These are phyloP conservation scores for Aspergillus sclerotiicarbonarius DNA, from an alignment of 495 filamentous ascomycete species.

Conservation along the genomic window DNA sequence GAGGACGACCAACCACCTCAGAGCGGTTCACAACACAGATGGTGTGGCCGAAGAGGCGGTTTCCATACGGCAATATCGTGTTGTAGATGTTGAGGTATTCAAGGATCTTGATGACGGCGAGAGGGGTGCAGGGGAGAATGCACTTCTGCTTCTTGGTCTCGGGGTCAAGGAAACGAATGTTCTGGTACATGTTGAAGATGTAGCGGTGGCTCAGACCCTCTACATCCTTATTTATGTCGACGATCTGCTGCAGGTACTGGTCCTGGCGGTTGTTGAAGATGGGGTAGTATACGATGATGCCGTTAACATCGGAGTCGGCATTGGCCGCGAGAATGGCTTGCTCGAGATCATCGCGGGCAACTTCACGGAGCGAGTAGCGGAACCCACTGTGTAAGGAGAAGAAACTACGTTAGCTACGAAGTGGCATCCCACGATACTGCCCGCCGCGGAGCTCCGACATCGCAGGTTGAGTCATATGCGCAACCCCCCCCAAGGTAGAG, in stretches of 20 bases:
- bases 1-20: conserved; percentile 90
- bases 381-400: conserved; percentile 64
- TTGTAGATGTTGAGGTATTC: conserved; percentile 96
- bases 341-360: conserved; percentile 85
- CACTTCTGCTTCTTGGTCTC: conserved; percentile 76
- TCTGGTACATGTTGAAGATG: conserved; percentile 99
- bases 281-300: conserved; percentile 98
- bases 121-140: conserved; percentile 90
- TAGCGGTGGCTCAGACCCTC: conserved; percentile 92
- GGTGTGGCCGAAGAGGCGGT: conserved; percentile 84
- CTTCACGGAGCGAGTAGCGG: conserved; percentile 74
- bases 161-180: conserved; percentile 86
- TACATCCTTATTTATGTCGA: conserved; percentile 85
- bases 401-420: conserved; percentile 26
- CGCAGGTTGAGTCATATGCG: conserved; percentile 2
- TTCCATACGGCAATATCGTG: conserved; percentile 89
- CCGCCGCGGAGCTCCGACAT: conserved; percentile 10
- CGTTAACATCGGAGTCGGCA: conserved; percentile 70
- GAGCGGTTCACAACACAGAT: conserved; percentile 93
- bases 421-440: conserved; percentile 4
- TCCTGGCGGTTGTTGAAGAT: conserved; percentile 90
- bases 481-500: background rate
- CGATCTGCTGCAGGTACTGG: conserved; percentile 93
- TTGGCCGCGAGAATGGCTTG: conserved; percentile 82
- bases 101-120: conserved; percentile 93